A percentile compares a stretch with the other conserved stretches of the same genome.
These are phyloP conservation scores for Solanum pinnatisectum DNA, from an alignment of 257 asterid species.

Conservation along the genomic window DNA sequence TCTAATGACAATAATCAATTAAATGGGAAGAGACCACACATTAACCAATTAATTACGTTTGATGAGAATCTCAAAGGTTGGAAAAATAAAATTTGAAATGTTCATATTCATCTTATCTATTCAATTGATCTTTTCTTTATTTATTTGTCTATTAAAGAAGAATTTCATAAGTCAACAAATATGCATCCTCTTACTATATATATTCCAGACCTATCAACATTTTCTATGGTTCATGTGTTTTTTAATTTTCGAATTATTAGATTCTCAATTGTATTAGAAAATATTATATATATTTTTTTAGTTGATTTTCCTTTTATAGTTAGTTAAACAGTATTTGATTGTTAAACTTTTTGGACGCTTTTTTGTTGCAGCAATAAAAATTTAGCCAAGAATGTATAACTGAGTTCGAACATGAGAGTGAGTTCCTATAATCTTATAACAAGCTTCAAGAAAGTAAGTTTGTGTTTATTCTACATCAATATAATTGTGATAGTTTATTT, in stretches of 20 bases:
- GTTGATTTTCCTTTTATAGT: too few relatives aligned
- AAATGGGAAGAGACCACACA: neutral
- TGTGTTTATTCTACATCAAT: too few relatives aligned
- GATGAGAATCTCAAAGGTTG: too few relatives aligned
- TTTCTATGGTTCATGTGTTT: too few relatives aligned
- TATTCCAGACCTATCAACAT: too few relatives aligned
- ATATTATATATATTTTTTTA: too few relatives aligned
- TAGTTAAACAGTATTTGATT: neutral
- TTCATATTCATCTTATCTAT: neutral
- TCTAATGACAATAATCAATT: neutral
- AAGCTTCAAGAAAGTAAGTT: constrained; percentile 40
- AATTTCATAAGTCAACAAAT: neutral
- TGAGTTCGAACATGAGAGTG: constrained; percentile 63
- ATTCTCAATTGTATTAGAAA: neutral
- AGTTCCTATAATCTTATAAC: constrained; percentile 28
- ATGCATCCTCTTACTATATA: neutral
- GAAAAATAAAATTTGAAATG: neutral
- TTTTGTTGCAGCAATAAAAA: constrained; percentile 41
- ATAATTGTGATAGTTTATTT: too few relatives aligned
- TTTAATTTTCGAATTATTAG: too few relatives aligned
- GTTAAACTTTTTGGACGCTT: neutral
- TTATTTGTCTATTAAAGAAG: neutral
- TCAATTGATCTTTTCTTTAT: too few relatives aligned
- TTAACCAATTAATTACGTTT: too few relatives aligned
- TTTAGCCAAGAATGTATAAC: constrained; percentile 45